phyloP scores from a whole-genome alignment of 805 yeast species.

The Metschnikowia chrysomelidarum region DNA sequence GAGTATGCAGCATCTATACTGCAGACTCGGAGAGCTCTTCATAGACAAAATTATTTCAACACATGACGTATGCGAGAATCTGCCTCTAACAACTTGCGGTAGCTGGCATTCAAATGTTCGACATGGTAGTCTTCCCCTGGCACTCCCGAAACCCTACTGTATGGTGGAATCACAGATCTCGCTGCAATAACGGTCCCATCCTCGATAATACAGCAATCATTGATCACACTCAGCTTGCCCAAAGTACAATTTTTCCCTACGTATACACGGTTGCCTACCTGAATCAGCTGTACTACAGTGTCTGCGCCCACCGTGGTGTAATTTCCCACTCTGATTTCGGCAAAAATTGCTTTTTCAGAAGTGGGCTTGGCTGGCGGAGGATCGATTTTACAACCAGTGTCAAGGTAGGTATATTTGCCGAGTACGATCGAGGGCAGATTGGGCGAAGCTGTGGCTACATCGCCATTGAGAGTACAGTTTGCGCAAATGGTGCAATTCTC shows the following conservation, averaged over 20 bases:
- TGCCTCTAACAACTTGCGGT: constrained; percentile 34
- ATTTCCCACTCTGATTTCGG: constrained; percentile 41
- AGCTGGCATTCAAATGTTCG: constrained; percentile 28
- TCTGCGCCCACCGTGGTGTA: constrained; percentile 42
- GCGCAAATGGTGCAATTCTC: constrained; percentile 47
- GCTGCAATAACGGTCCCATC: constrained; percentile 42
- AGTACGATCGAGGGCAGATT: constrained; percentile 32
- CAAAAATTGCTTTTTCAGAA: constrained; percentile 2
- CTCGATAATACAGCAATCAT: constrained; percentile 52
- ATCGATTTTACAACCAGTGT: constrained; percentile 23
- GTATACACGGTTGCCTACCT: constrained; percentile 49
- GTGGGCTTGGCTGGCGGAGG: constrained; percentile 25
- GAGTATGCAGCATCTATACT: neutral
- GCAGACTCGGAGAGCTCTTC: neutral
- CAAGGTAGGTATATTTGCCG: constrained; percentile 48
- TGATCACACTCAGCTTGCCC: constrained; percentile 36
- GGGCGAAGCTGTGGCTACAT: constrained; percentile 22
- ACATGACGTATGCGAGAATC: constrained; percentile 28
- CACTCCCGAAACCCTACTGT: constrained; percentile 42
- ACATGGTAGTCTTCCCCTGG: constrained; percentile 35
- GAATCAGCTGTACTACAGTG: constrained; percentile 32
- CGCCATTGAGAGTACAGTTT: constrained; percentile 34
- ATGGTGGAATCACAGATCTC: constrained; percentile 50
- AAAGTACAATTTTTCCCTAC: constrained; percentile 43
- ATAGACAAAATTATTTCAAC: constrained; percentile 5